Percentiles rank a stretch among this genome's conserved stretches.
Evolutionary conservation across 768 basidiomycete species (phyloP).

Genomic region (Nevesoporus exiguus): DNA sequence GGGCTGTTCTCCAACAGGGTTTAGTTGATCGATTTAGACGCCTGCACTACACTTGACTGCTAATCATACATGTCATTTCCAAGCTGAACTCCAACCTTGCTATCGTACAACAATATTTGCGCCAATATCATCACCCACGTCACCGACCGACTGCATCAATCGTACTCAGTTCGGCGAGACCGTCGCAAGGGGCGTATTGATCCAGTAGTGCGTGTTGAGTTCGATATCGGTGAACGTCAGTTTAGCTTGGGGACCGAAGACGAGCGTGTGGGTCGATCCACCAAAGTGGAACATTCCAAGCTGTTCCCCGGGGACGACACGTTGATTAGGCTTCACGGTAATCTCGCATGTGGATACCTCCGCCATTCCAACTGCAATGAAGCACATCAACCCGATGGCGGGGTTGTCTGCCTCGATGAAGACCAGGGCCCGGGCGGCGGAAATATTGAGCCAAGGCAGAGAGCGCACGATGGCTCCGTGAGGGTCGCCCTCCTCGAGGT

Average conservation of each 20-base stretch:
- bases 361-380: constrained; percentile 56
- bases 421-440: constrained; percentile 45
- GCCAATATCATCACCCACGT: neutral
- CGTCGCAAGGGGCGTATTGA: neutral
- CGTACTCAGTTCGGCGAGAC: no score
- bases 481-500: constrained; percentile 2
- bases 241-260: constrained; percentile 12
- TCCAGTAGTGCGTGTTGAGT: neutral
- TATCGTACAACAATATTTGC: neutral
- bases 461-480: constrained; percentile 15
- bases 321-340: neutral
- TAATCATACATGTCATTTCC: neutral
- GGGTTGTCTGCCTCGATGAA: constrained; percentile 52
- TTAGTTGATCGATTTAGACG: neutral
- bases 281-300: constrained; percentile 62
- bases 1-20: no score
- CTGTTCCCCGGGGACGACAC: neutral
- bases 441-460: constrained; percentile 35
- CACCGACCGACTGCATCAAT: no score
- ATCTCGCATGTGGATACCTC: constrained; percentile 43
- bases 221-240: neutral
- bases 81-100: neutral
- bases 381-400: constrained; percentile 49
- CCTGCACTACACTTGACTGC: neutral
- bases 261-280: constrained; percentile 46